Evolutionary conservation across 1,139 yeast species (phyloP).

Genomic region (Magnusiomyces sp.): DNA sequence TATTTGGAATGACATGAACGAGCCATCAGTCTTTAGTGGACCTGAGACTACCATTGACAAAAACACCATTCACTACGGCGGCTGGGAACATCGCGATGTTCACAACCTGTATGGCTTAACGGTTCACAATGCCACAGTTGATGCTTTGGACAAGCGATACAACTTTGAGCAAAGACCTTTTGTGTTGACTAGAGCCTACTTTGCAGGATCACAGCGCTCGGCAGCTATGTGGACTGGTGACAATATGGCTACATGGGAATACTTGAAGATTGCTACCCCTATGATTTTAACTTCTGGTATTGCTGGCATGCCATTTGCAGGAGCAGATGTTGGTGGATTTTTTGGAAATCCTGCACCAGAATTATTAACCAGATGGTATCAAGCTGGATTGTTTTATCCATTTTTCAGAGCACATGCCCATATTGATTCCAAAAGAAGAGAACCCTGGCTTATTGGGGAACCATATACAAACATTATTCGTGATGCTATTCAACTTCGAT

Average conservation of each 20-base stretch:
- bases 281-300: slow-evolving; percentile 77
- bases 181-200: slow-evolving; percentile 77
- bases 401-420: slow-evolving; percentile 96
- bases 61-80: slow-evolving; percentile 67
- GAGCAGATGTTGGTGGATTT: slow-evolving; percentile 97
- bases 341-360: slow-evolving; percentile 83
- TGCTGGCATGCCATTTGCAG: slow-evolving; percentile 86
- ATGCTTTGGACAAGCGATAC: slow-evolving; percentile 51
- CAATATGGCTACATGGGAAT: slow-evolving; percentile 88
- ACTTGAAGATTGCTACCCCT: slow-evolving; percentile 70
- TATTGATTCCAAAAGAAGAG: slow-evolving; percentile 83
- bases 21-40: slow-evolving; percentile 90
- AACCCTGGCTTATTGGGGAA: slow-evolving; percentile 81
- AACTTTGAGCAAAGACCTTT: slow-evolving; percentile 63
- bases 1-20: slow-evolving; percentile 98
- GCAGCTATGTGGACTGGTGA: slow-evolving; percentile 99
- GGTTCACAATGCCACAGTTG: slow-evolving; percentile 70
- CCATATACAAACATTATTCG: slow-evolving; percentile 62
- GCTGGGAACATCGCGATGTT: slow-evolving; percentile 83
- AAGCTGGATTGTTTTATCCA: slow-evolving; percentile 91
- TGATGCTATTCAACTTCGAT: slow-evolving; percentile 65
- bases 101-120: slow-evolving; percentile 81
- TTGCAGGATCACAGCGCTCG: slow-evolving; percentile 83
- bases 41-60: slow-evolving; percentile 89
- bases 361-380: slow-evolving; percentile 86